Evolutionary conservation across 169 alveolate species (phyloP), one percentile per base, ranked within the genome.

Genomic region (Cryptosporidium tyzzeri): DNA sequence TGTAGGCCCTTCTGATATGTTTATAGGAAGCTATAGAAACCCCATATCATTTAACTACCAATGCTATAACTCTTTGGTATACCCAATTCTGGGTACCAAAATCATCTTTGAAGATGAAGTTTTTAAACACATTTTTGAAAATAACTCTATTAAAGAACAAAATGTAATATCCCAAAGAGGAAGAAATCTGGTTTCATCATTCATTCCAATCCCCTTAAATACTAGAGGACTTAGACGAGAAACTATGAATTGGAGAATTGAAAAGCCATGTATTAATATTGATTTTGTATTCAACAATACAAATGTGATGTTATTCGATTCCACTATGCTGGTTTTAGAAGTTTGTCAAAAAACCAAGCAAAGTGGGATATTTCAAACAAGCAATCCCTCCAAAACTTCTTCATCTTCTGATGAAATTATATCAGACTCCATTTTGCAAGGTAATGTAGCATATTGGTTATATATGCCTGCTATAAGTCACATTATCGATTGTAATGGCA

Each of bases 151-250:
- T 5, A 71, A 71, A 9, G 35, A 44, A 3, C 29, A 62, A 41
- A 39, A 39, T 4, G 35, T 48, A 9, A 80, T 65, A 23, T 80
- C 75, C 23, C 73, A 65, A 80, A 80, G 18, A 35, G 55, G 80
- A 41, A 65, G 44, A 29, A 80, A 12, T n/a, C n/a, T 80, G 10
- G 31, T 21, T 23, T 59, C 37, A 26, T 80, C 89, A 8, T 26
- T 80, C 23, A 45, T 80, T 0, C 89, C 89, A 18, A 80, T 80
- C n/a, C 89, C 89, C 10, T 39, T 80, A 80, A 80, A 80, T 39
- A 80, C 62, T 23, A 62, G 51, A 39, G 75, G 89, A 5, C 48
- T 80, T 29, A 37, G 44, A 62, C 33, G 75, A 39, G 80, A 80
- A 62, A 62, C 89, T 9, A 21, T 41, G 59, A 62, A 31, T 41